Conservation (phyloP, 192 early-diverging fungal species). For the Backusella liffmaniae region DNA sequence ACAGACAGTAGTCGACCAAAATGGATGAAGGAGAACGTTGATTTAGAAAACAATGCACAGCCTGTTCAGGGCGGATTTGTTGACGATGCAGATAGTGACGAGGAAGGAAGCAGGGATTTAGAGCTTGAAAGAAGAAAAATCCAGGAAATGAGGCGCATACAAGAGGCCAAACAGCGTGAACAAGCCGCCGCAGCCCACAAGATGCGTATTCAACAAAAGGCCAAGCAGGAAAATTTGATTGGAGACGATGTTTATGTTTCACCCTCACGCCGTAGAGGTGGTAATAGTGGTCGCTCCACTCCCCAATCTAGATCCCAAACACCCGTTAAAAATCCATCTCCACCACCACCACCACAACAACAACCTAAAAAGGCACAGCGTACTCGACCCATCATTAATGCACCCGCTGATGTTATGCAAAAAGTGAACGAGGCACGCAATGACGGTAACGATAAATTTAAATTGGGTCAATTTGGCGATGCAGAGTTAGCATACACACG, state of each 20-base stretch:
- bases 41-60: neutral
- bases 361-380: conserved; percentile 31
- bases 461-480: conserved; percentile 85
- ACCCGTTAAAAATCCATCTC: neutral
- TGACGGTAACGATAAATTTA: conserved; percentile 81
- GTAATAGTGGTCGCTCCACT: neutral
- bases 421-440: conserved; percentile 48
- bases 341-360: conserved; percentile 9
- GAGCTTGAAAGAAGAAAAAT: conserved; percentile 2
- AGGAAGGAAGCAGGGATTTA: neutral
- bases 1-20: conserved; percentile 26
- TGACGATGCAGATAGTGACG: conserved; percentile 21
- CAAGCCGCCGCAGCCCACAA: neutral
- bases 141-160: neutral
- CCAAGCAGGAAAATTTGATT: neutral
- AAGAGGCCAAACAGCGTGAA: neutral
- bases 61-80: neutral
- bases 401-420: conserved; percentile 37
- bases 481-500: conserved; percentile 70
- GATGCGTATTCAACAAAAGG: conserved; percentile 5
- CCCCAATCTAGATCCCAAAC: conserved; percentile 18
- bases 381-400: conserved; percentile 42
- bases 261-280: conserved; percentile 23
- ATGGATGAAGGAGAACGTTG: conserved; percentile 35
- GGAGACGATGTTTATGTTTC: conserved; percentile 28